phyloP scores from a whole-genome alignment of 495 filamentous ascomycete genomes.

The Articulospora tetracladia region DNA sequence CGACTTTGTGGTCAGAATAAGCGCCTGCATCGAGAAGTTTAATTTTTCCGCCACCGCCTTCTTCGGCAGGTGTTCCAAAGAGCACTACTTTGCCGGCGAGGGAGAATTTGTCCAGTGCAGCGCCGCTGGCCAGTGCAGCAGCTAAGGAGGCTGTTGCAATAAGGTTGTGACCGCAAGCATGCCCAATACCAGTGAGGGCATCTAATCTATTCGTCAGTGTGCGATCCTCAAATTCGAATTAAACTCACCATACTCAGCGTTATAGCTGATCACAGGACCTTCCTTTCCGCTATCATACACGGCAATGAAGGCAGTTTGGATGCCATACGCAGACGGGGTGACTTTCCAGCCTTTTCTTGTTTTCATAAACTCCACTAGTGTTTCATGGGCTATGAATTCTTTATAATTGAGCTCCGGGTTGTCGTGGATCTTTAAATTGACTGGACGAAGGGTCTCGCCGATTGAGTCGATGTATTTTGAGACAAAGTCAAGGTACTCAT shows the following conservation, averaged over 20 bases:
- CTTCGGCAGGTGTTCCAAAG: slow-evolving; percentile 69
- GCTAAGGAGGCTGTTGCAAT: slow-evolving; percentile 61
- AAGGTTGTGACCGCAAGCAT: slow-evolving; percentile 69
- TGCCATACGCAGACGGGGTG: slow-evolving; percentile 46
- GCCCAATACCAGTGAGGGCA: slow-evolving; percentile 42
- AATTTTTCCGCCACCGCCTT: slow-evolving; percentile 66
- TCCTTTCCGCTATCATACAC: slow-evolving; percentile 28
- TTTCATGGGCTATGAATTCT: slow-evolving; percentile 54
- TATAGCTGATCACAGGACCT: slow-evolving; percentile 51
- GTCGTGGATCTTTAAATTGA: slow-evolving; percentile 53
- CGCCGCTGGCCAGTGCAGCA: slow-evolving; percentile 53
- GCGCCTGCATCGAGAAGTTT: slow-evolving; percentile 59
- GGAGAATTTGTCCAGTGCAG: slow-evolving; percentile 39
- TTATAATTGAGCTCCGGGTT: slow-evolving; percentile 57
- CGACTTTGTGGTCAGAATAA: slow-evolving; percentile 52
- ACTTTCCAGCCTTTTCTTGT: slow-evolving; percentile 49
- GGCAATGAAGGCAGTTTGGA: slow-evolving; percentile 51
- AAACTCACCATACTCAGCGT: slow-evolving; percentile 55
- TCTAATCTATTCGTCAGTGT: slow-evolving; percentile 31
- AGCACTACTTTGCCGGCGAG: slow-evolving; percentile 56
- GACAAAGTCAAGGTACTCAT: slow-evolving; percentile 29
- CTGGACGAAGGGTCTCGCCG: slow-evolving; percentile 32
- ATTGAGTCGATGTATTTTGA: slow-evolving; percentile 33
- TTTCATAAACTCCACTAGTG: slow-evolving; percentile 52
- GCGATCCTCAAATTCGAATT: not conserved